phyloP scores from a whole-genome alignment of 2,329 filamentous ascomycete genomes.

The Phaeosphaeriaceae sp. region DNA sequence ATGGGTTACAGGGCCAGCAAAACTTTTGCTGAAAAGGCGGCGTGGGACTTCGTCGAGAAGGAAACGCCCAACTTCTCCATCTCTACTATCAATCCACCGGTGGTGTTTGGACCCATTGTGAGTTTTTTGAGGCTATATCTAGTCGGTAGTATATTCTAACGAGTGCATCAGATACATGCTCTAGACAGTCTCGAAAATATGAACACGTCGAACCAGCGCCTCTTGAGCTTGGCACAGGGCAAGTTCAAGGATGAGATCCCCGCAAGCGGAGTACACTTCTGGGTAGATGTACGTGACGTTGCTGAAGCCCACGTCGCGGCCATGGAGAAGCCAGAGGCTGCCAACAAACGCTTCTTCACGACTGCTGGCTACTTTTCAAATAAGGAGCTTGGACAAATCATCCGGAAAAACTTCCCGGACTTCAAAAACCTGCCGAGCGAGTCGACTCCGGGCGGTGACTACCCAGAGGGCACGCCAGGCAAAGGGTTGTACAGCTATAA shows the following conservation, averaged over 20 bases:
- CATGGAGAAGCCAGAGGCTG: slow-evolving; percentile 61
- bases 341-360: slow-evolving; percentile 69
- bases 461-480: slow-evolving; percentile 54
- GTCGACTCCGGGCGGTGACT: slow-evolving; percentile 52
- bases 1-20: slow-evolving; percentile 63
- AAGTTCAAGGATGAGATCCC: slow-evolving; percentile 64
- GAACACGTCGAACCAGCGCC: slow-evolving; percentile 75
- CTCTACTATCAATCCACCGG: slow-evolving; percentile 57
- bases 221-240: slow-evolving; percentile 69
- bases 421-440: slow-evolving; percentile 58
- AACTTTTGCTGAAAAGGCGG: slow-evolving; percentile 65
- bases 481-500: slow-evolving; percentile 55
- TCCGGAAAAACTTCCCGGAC: slow-evolving; percentile 63
- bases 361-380: slow-evolving; percentile 65
- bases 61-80: slow-evolving; percentile 59
- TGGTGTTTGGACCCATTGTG: slow-evolving; percentile 59
- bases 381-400: slow-evolving; percentile 62
- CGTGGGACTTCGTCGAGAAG: slow-evolving; percentile 60
- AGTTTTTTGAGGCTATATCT: slow-evolving; percentile 7
- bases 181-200: slow-evolving; percentile 67
- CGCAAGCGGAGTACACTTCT: slow-evolving; percentile 61
- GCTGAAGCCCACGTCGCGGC: slow-evolving; percentile 69
- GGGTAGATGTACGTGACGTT: slow-evolving; percentile 61
- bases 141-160: slow-evolving; percentile 10
- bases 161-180: slow-evolving; percentile 54